A percentile compares a stretch with the other conserved stretches of the same genome.
These are phyloP conservation scores for Cercospora janseana DNA, from an alignment of 2,329 filamentous ascomycete species.

Conservation along the genomic window DNA sequence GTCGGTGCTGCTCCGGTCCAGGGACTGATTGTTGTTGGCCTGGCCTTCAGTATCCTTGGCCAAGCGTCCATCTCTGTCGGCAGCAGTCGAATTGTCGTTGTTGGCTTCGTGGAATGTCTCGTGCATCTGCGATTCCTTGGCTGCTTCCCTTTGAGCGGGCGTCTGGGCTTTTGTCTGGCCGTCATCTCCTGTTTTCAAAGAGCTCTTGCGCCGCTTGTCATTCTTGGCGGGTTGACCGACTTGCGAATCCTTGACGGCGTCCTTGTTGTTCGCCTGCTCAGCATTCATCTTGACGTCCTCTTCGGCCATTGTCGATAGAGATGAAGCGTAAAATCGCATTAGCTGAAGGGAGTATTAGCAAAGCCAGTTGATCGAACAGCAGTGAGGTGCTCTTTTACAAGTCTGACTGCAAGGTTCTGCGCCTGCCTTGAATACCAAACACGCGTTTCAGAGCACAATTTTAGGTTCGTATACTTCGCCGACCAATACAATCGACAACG, in stretches of 20 bases:
- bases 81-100: not conserved
- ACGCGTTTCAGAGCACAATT: slow-evolving; percentile 5
- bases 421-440: slow-evolving; percentile 11
- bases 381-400: slow-evolving; percentile 7
- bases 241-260: not conserved
- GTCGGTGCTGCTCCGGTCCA: slow-evolving; percentile 7
- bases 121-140: slow-evolving; percentile 12
- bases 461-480: slow-evolving; percentile 7
- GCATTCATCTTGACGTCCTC: not conserved
- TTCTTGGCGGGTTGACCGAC: slow-evolving; percentile 7
- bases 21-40: not conserved
- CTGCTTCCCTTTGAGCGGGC: slow-evolving; percentile 11
- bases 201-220: slow-evolving; percentile 2
- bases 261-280: not conserved
- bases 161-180: slow-evolving; percentile 2
- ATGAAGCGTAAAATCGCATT: slow-evolving; percentile 8
- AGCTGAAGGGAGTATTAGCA: not conserved
- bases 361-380: not conserved
- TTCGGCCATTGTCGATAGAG: slow-evolving; percentile 10
- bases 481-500: slow-evolving; percentile 7
- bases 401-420: slow-evolving; percentile 6
- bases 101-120: slow-evolving; percentile 13
- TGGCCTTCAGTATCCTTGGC: slow-evolving; percentile 4
- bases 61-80: not conserved
- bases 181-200: slow-evolving; percentile 2